These are phyloP conservation scores for Lyophyllum semitale DNA, from an alignment of 768 basidiomycete species.

Conservation along the genomic window DNA sequence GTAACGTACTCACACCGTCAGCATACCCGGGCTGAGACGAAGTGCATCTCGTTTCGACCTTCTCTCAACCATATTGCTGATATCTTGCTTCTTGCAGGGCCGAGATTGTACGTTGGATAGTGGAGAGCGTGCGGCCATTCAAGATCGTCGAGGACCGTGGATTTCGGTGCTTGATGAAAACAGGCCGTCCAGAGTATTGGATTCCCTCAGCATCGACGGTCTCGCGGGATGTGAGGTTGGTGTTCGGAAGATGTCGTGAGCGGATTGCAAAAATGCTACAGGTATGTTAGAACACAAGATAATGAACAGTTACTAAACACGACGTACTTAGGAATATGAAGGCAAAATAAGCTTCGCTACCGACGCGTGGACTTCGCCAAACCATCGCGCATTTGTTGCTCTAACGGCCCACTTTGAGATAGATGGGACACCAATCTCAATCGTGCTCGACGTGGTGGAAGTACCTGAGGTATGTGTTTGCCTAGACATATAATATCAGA, in stretches of 20 bases:
- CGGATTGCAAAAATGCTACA: conserved; percentile 27
- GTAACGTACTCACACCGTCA: conserved; percentile 11
- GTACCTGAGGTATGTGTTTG: conserved; percentile 18
- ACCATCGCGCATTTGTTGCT: conserved; percentile 30
- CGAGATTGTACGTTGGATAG: conserved; percentile 25
- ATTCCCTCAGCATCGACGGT: conserved; percentile 31
- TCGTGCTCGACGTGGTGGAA: conserved; percentile 36
- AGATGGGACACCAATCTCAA: conserved; percentile 18
- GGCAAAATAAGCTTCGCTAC: conserved; percentile 32
- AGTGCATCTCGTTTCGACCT: too few species aligned
- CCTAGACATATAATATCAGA: neutral
- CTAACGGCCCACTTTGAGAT: conserved; percentile 30
- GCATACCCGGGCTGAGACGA: conserved; percentile 2
- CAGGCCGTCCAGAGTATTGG: conserved; percentile 27
- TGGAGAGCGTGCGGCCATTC: conserved; percentile 29
- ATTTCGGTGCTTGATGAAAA: conserved; percentile 30
- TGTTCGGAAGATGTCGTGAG: conserved; percentile 20
- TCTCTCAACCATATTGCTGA: neutral
- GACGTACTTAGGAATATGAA: conserved; percentile 23
- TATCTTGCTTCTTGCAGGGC: neutral
- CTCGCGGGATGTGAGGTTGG: conserved; percentile 23
- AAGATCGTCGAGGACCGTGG: conserved; percentile 29
- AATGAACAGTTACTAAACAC: neutral
- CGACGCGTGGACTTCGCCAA: conserved; percentile 36
- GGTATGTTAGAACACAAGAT: conserved; percentile 9